Evolutionary conservation across 306 rosid species (phyloP).

Genomic region (Phaseolus lunatus): DNA sequence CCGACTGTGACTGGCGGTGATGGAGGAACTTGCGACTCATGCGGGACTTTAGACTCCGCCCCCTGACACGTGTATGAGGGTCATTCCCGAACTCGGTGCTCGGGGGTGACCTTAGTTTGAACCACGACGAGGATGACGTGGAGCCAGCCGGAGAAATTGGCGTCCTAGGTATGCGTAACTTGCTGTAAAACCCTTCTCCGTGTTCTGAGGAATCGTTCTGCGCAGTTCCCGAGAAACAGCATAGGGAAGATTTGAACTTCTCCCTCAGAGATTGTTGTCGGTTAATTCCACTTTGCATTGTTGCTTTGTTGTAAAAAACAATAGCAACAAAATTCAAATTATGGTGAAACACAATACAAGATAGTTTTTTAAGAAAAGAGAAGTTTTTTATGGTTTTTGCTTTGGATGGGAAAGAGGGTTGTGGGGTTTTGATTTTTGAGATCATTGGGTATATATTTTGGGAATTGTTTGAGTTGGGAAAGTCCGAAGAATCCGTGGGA

Average conservation of each 20-base stretch:
- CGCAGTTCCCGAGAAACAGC: slow-evolving; percentile 41
- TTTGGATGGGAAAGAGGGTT: not conserved
- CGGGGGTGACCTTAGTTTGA: slow-evolving; percentile 28
- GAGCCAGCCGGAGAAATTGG: slow-evolving; percentile 20
- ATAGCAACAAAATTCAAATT: not conserved
- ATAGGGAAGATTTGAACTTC: slow-evolving; percentile 45
- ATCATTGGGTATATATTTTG: not conserved
- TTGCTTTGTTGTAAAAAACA: not conserved
- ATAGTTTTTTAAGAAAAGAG: too few species aligned
- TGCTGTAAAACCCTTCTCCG: slow-evolving; percentile 27
- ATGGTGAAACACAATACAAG: not conserved
- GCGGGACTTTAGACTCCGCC: not conserved
- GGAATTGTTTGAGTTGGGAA: slow-evolving; percentile 35
- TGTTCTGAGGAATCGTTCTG: not conserved
- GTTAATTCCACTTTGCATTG: slow-evolving; percentile 28
- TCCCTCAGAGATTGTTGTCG: slow-evolving; percentile 37
- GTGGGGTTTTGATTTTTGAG: not conserved
- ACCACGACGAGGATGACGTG: not conserved
- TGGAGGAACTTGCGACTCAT: slow-evolving; percentile 7
- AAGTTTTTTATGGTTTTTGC: too few species aligned
- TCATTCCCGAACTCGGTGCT: not conserved
- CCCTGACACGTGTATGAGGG: not conserved
- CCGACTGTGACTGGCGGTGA: slow-evolving; percentile 39
- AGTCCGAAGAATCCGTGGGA: slow-evolving; percentile 45
- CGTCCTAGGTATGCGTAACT: slow-evolving; percentile 17